Evolutionary conservation across 768 basidiomycete species (phyloP).

Genomic region (Hygrophorus russula): DNA sequence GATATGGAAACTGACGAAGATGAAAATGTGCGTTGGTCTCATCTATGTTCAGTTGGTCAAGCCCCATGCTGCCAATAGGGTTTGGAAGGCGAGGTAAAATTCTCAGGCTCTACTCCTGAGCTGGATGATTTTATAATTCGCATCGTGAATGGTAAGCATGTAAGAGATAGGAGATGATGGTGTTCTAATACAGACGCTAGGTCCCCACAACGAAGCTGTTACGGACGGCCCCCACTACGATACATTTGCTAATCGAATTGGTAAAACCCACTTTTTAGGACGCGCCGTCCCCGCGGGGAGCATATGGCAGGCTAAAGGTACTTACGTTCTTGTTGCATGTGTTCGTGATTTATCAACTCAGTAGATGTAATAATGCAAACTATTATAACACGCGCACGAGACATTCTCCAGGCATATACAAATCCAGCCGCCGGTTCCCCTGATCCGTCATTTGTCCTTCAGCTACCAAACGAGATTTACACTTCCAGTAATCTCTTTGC

Average conservation of each 20-base stretch:
- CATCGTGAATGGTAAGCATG: conserved; percentile 56
- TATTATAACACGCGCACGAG: conserved; percentile 46
- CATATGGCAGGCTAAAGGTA: conserved; percentile 84
- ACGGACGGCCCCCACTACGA: conserved; percentile 45
- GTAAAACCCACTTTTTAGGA: conserved; percentile 64
- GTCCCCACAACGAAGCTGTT: conserved; percentile 43
- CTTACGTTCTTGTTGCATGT: conserved; percentile 4
- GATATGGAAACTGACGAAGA: conserved; percentile 71
- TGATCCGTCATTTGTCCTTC: conserved; percentile 72
- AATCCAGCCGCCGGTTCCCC: conserved; percentile 39
- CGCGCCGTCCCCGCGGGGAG: conserved; percentile 46
- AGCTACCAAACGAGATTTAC: conserved; percentile 64
- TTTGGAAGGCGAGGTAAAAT: conserved; percentile 53
- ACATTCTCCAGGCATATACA: conserved; percentile 42
- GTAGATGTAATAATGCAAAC: conserved; percentile 55
- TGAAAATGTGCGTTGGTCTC: conserved; percentile 44
- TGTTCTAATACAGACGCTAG: conserved; percentile 24
- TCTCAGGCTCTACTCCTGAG: conserved; percentile 66
- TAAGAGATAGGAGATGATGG: not conserved
- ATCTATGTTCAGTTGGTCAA: conserved; percentile 1
- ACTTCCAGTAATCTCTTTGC: conserved; percentile 74
- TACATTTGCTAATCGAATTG: conserved; percentile 48
- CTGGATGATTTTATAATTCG: conserved; percentile 77
- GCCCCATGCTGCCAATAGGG: conserved; percentile 39
- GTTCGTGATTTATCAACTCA: not conserved